Evolutionary conservation across 768 basidiomycete species (phyloP), one percentile per base, ranked within the genome.

Genomic region (Auricularia heimuer): DNA sequence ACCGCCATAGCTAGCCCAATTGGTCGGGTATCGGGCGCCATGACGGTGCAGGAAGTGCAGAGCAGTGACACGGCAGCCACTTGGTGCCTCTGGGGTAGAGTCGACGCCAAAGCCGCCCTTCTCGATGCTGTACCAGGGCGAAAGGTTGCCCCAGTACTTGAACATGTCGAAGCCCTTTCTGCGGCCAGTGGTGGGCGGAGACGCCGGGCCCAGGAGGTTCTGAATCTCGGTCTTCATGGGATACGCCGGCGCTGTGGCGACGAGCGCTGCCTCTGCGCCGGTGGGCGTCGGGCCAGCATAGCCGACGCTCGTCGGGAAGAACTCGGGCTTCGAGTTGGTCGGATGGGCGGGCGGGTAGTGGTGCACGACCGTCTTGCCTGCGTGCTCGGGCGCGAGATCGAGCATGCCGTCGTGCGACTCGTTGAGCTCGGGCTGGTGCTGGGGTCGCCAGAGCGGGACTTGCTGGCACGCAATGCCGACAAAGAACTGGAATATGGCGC

Each of bases 1-100:
- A 3, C 69, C 69, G 35, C 44, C 67, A 18, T 60, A 60, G 56
- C 56, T 60, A 21, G 67, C 58, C 61, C 66, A 66, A 44, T 18
- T 67, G 61, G 75, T 76, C 1, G 80, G 81, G 68, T 82, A 82
- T 36, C 89, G 79, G 1, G 91, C 90, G 24, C 92, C 92, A 72
- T 94, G 92, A 36, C 92, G 80, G 72, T 93, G 91, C 71, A 94
- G 74, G 66, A 93, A 75, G 73, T 93, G 90, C 67, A 93, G 73
- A 2, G 87, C 90, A 42, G 86, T 89, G 44, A 93, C 75, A 11
- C 79, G 76, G 71, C 92, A 94, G 3, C 80, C 84, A 33, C 85
- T 79, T 3, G 92, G 92, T 1, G 85, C 79, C 44, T 84, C 86
- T 0, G 90, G 85, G 4, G 80, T 80, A 0, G 90, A 87, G 68